A percentile compares a stretch with the other conserved stretches of the same genome.
Conservation (phyloP, 2,329 filamentous ascomycete species). For the Alternaria gansuensis region DNA sequence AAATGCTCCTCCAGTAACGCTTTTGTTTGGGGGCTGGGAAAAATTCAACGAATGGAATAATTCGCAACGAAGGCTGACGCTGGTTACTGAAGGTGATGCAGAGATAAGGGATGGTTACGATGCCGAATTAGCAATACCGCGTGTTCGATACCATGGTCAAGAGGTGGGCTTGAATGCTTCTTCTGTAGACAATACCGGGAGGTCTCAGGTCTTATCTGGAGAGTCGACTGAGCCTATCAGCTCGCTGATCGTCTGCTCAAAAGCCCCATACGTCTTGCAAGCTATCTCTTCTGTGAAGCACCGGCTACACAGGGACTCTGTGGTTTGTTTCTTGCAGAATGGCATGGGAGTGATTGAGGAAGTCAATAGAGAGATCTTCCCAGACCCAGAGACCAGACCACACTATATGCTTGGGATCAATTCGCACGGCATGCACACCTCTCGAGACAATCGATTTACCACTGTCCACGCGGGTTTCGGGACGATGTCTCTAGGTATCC, state of each 20-base stretch:
- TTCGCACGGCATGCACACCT: constrained; percentile 64
- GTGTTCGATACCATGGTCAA: constrained; percentile 51
- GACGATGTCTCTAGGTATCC: constrained; percentile 64
- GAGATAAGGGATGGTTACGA: constrained; percentile 56
- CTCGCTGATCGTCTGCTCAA: constrained; percentile 81
- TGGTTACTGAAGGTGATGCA: constrained; percentile 57
- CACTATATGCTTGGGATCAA: constrained; percentile 77
- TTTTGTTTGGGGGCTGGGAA: constrained; percentile 73
- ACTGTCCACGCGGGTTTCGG: constrained; percentile 68
- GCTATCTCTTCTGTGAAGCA: constrained; percentile 72
- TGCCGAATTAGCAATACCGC: constrained; percentile 54
- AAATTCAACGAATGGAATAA: constrained; percentile 59
- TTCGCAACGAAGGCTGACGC: constrained; percentile 55
- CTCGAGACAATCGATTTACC: constrained; percentile 58
- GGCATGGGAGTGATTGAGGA: constrained; percentile 85
- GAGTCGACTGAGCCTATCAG: constrained; percentile 64
- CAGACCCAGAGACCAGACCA: constrained; percentile 70
- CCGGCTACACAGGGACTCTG: constrained; percentile 72
- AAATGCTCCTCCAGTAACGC: constrained; percentile 75
- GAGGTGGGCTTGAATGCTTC: constrained; percentile 35
- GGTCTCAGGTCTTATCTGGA: constrained; percentile 24
- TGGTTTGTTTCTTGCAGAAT: constrained; percentile 79
- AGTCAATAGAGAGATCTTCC: constrained; percentile 75
- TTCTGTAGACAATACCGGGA: constrained; percentile 18
- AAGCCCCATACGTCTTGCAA: constrained; percentile 72